Base-by-base conservation (phyloP, 306 rosid species). In the Purshia tridentata region DNA sequence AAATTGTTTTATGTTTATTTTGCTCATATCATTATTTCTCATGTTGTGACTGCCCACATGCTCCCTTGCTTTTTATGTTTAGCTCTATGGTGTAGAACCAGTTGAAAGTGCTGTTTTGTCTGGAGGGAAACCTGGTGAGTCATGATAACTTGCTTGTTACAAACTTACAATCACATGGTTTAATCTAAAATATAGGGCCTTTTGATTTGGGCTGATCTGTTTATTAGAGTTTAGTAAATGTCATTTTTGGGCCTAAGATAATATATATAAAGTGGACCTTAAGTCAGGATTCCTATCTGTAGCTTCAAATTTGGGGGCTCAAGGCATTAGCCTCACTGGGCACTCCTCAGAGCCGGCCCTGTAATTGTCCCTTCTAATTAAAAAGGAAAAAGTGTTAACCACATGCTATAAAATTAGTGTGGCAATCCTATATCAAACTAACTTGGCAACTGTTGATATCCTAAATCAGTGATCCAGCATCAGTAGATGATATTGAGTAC, bases 81-180 rank as follows among this genome's bases (percentile, higher is more conserved):
- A 93, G 98, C 78, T 93, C 55, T 88, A 85, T 79, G 98, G 98
- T 1, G 52, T 93, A 49, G 98, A 93, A 82, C 98, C 98, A 40
- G 81, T 83, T 83, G 97, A 93, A 87, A 93, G 98, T 79, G 89
- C 98, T 55, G 72, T 90, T 37, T 76, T 93, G 61, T 90, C 96
- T 16, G 93, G 98, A 77, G 98, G 98, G 72, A 87, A 89, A 72
- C 97, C 98, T 13, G 98, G 97, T 90, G 81, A 86, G 91, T 74
- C 22, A 12, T 63, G 70, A 67, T 61, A 61, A 52, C 55, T 8
- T 47, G 3, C 47, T 40, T 80, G 22, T 51, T 23, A 41, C 42
- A 8, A 37, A 57, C 35, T 51, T 23, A 41, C 42, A 8, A 37
- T 62, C 35, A 14, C 11, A 4, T 39, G 6, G 10, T n/a, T 12